Conservation (phyloP, 768 basidiomycete species). For the Mycena kentingensis region DNA sequence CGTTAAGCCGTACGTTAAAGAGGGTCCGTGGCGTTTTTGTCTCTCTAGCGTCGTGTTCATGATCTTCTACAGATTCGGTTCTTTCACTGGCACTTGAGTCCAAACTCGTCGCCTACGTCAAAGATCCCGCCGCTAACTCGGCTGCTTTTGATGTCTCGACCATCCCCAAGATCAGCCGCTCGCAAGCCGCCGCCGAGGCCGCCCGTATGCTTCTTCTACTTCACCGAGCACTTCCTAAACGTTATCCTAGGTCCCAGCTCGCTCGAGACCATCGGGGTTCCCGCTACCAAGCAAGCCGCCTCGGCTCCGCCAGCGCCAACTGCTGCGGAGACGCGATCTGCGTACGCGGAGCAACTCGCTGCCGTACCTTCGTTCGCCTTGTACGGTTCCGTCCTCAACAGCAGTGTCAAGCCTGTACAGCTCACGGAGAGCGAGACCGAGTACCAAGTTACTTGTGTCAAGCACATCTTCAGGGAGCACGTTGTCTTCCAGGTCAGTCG, state of each 20-base stretch:
- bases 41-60: neutral
- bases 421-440: conserved; percentile 98
- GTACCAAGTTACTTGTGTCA: conserved; percentile 95
- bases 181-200: conserved; percentile 86
- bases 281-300: conserved; percentile 57
- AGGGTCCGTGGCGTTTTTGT: conserved; percentile 57
- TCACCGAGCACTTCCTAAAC: neutral
- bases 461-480: conserved; percentile 94
- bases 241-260: conserved; percentile 65
- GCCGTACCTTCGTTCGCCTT: conserved; percentile 82
- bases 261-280: conserved; percentile 80
- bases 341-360: conserved; percentile 81
- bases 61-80: conserved; percentile 78
- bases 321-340: conserved; percentile 84
- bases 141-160: conserved; percentile 81
- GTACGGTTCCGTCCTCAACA: conserved; percentile 88
- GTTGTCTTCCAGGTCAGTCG: conserved; percentile 89
- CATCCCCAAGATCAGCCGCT: conserved; percentile 92
- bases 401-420: conserved; percentile 73
- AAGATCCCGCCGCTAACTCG: conserved; percentile 67
- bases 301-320: conserved; percentile 74
- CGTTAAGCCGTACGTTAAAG: conserved; percentile 86
- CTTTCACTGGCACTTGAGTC: conserved; percentile 86
- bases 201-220: conserved; percentile 58
- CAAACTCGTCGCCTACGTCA: conserved; percentile 91